Base-by-base conservation (phyloP, 1,284 basidiomycete genomes). In the Apiotrichum laibachii region DNA sequence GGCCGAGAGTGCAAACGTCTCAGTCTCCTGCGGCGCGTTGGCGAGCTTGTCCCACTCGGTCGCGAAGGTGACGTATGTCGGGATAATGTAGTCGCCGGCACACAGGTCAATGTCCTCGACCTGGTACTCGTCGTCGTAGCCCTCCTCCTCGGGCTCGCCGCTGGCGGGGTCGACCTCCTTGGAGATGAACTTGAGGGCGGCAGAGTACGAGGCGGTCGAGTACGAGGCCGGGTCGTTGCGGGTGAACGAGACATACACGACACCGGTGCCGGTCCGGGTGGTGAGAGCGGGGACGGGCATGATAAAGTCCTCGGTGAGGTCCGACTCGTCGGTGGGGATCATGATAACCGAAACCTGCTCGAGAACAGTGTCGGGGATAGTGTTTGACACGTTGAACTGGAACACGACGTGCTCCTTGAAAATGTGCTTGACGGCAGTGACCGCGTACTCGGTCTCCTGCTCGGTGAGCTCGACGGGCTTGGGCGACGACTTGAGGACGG, bases 321-420 rank as follows among this genome's bases (percentile, higher is more conserved):
- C 88, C 16, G 82, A 81, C 31, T 92, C 91, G 12, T 84, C 81
- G 49, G 88, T 84, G 5, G 89, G 85, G 64, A 88, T 84, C 87
- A 98, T 95, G 67, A 92, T 84, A 13, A 99, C 90, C n/a, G 92
- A 89, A 19, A 96, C 92, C 68, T 94, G 87, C 76, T 99, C 96
- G 61, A 99, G 82, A 7, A 99, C 88, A 5, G 92, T 94, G 75
- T 99, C 96, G n/a, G 92, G 88, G 56, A 99, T 84, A n/a, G 96
- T 99, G 77, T 99, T 99, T 59, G 92, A 91, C 53, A 99, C 86
- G 80, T 98, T 97, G 85, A 92, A 98, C 88, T 99, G 93, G 85
- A 97, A 95, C 44, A 99, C 95, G 62, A 99, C 78, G 75, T 99
- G 91, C 63, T 93, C 90, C 75, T 88, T 88, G 85, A 93, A 99